Evolutionary conservation across 805 yeast genomes (phyloP), one percentile per base, ranked within the genome.

Genomic region (Hanseniaspora meyeri): DNA sequence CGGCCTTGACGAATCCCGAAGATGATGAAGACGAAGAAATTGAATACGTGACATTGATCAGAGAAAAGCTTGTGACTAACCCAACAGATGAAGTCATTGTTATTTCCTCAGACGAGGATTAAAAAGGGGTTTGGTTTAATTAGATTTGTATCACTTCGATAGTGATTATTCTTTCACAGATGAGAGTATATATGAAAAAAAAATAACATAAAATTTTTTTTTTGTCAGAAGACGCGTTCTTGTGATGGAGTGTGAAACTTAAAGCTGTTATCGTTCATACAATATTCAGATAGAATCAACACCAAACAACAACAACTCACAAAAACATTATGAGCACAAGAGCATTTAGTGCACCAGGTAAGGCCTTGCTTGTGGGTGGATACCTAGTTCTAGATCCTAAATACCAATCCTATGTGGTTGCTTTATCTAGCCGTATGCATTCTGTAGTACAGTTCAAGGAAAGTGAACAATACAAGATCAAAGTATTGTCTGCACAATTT

Each of bases 331-430:
- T 39, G 49, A 31, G 32, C 38, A 32, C 36, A 43, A 69, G 71
- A 55, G 87, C 83, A 9, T 91, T 80, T 66, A 85, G 96, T 65
- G 95, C 97, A 0, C 97, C 98, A 0, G 97, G 97, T 0, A 93
- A 93, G 68, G 97, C 97, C 1, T 73, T 93, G 31, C 63, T 93
- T 12, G 96, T 93, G 0, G 98, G 98, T 19, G 98, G 98, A 0
- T 93, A 93, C 66, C 74, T 93, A 37, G 97, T 93, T 0, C 72
- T 93, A 20, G 93, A 86, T 58, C 90, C 90, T 0, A 68, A 68
- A 39, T 90, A 85, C 70, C 70, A 74, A 48, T 81, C 96, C 0
- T 85, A 83, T 66, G 95, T 87, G 3, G 82, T 91, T 12, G 97
- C 96, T 0, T 76, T 93, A 17, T 85, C 95, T 1, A 80, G 95